Conservation (phyloP, 2,329 filamentous ascomycete genomes). For the Immersiporthe knoxdaviesiana region DNA sequence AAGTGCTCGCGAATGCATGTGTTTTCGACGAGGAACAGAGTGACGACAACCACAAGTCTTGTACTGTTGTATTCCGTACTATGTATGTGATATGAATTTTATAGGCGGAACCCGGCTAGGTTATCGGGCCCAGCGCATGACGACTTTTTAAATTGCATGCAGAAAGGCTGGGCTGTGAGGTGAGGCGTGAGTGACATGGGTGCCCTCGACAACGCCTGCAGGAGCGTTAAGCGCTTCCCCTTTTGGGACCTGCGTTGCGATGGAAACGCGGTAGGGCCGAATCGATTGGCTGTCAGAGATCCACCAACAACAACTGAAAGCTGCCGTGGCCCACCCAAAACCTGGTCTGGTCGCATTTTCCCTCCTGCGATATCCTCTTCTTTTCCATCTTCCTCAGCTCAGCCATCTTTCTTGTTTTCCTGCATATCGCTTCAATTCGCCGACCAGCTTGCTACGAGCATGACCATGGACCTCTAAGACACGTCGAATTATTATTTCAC, state of each 20-base stretch:
- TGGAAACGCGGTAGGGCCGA: slow-evolving; percentile 22
- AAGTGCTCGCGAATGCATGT: neutral
- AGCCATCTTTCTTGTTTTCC: slow-evolving; percentile 7
- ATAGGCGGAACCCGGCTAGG: neutral
- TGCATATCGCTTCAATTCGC: slow-evolving; percentile 10
- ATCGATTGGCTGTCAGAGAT: slow-evolving; percentile 19
- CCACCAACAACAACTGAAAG: slow-evolving; percentile 25
- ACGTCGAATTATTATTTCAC: slow-evolving; percentile 26
- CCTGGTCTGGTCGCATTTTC: slow-evolving; percentile 25
- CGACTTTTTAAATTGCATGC: slow-evolving; percentile 16
- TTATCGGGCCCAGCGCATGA: neutral
- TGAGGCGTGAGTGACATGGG: neutral
- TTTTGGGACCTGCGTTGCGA: slow-evolving; percentile 25
- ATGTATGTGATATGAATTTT: no score
- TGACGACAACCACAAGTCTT: neutral
- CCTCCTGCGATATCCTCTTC: slow-evolving; percentile 22
- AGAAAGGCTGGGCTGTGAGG: neutral
- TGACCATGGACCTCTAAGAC: slow-evolving; percentile 28
- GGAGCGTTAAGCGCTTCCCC: slow-evolving; percentile 4
- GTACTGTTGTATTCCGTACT: neutral
- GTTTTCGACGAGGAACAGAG: neutral
- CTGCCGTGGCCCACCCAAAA: slow-evolving; percentile 26
- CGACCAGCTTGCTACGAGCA: slow-evolving; percentile 21
- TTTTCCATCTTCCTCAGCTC: slow-evolving; percentile 13
- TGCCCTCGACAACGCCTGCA: neutral